Evolutionary conservation across 1,284 basidiomycete genomes (phyloP).

Genomic region (Inonotus obliquus): DNA sequence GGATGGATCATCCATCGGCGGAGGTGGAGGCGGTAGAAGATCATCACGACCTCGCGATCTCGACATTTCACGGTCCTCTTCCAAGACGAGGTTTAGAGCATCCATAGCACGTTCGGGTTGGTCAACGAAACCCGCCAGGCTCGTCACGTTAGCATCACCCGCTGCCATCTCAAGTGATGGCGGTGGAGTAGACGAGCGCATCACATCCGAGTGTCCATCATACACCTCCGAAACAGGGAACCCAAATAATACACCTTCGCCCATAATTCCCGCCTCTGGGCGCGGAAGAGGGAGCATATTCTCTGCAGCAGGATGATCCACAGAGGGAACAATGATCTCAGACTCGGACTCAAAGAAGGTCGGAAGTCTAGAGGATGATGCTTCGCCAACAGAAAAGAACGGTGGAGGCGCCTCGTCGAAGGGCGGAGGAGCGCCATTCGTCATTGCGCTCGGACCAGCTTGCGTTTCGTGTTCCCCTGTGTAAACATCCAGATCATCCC

Average conservation of each 20-base stretch:
- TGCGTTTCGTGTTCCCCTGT: conserved; percentile 62
- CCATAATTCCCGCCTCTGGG: conserved; percentile 40
- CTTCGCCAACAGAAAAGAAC: conserved; percentile 59
- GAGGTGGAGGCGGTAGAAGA: conserved; percentile 55
- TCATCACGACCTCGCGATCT: conserved; percentile 19
- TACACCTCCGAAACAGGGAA: conserved; percentile 66
- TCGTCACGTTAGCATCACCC: conserved; percentile 60
- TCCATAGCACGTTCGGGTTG: conserved; percentile 49
- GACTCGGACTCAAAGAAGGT: conserved; percentile 76
- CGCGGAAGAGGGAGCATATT: conserved; percentile 29
- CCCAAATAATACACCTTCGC: conserved; percentile 71
- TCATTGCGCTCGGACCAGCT: conserved; percentile 66
- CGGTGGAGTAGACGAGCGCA: conserved; percentile 54
- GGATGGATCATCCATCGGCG: conserved; percentile 79
- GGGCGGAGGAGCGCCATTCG: conserved; percentile 64
- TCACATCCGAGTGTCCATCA: conserved; percentile 67
- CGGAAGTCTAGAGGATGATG: conserved; percentile 58
- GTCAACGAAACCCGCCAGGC: conserved; percentile 50
- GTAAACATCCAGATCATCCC: conserved; percentile 56
- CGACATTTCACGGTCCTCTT: conserved; percentile 37
- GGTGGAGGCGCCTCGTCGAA: conserved; percentile 76
- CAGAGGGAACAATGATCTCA: conserved; percentile 57
- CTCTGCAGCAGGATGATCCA: conserved; percentile 34
- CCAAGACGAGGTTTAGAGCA: conserved; percentile 52
- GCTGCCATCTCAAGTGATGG: conserved; percentile 67